Percentiles rank a stretch among this genome's conserved stretches.
Evolutionary conservation across 805 yeast species (phyloP).

Genomic region (Yarrowia sp.): DNA sequence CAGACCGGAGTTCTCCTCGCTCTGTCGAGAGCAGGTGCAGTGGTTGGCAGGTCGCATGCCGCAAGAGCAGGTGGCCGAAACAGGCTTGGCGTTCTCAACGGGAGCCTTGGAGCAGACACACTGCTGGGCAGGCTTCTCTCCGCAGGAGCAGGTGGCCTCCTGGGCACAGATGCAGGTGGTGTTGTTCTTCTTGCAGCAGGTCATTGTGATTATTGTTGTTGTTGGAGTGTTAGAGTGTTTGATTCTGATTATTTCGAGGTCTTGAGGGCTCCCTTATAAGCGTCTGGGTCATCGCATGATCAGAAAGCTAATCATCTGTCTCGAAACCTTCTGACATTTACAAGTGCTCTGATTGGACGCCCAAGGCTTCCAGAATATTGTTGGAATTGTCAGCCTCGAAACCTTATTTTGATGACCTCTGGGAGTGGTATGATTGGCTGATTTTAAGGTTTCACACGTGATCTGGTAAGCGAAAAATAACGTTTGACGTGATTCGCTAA

Average conservation of each 20-base stretch:
- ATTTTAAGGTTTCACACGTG: constrained; percentile 10
- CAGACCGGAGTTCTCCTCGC: constrained; percentile 39
- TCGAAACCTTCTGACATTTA: constrained; percentile 14
- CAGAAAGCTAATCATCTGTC: background rate
- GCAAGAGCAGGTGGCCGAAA: constrained; percentile 53
- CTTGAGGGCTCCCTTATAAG: constrained; percentile 2
- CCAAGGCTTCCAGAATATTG: background rate
- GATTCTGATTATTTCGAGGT: background rate
- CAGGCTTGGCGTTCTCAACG: constrained; percentile 50
- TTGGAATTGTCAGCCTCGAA: background rate
- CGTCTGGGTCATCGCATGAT: constrained; percentile 2
- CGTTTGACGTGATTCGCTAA: background rate
- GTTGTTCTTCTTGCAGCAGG: constrained; percentile 45
- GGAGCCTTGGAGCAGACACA: constrained; percentile 55
- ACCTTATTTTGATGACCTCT: constrained; percentile 24
- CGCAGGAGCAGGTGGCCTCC: constrained; percentile 63
- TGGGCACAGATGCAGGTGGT: constrained; percentile 55
- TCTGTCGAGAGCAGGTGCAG: constrained; percentile 56
- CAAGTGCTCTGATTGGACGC: background rate
- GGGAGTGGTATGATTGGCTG: background rate
- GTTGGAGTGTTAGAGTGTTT: constrained; percentile 2
- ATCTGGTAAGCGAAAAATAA: background rate
- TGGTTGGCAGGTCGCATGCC: constrained; percentile 53
- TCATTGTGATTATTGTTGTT: constrained; percentile 35
- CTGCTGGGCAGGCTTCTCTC: constrained; percentile 55